These are phyloP conservation scores for Fomitopsis betulina DNA, from an alignment of 1,284 basidiomycete genomes.

Conservation along the genomic window DNA sequence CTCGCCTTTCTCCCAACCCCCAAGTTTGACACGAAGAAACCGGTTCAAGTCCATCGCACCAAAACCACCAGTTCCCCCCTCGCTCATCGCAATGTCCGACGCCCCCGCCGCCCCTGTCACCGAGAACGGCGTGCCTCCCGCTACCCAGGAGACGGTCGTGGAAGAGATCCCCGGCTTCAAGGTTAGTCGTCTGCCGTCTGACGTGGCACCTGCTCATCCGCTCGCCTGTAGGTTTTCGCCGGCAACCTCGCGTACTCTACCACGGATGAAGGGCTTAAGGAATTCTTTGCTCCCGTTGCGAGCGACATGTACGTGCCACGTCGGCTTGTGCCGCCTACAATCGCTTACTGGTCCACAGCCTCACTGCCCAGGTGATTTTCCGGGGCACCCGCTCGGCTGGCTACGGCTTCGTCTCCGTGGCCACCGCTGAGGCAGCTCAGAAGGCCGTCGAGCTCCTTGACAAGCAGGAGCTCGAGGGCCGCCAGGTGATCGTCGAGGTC, in stretches of 20 bases:
- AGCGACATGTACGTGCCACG: constrained; percentile 70
- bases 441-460: constrained; percentile 84
- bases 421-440: constrained; percentile 77
- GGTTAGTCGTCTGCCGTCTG: constrained; percentile 35
- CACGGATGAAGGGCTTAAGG: constrained; percentile 86
- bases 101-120: constrained; percentile 76
- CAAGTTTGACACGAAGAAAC: constrained; percentile 78
- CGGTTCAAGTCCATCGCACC: constrained; percentile 68
- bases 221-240: constrained; percentile 64
- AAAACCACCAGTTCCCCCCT: constrained; percentile 48
- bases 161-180: constrained; percentile 76
- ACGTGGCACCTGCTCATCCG: constrained; percentile 25
- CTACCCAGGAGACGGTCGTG: constrained; percentile 57
- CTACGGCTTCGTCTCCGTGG: constrained; percentile 88
- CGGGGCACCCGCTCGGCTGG: constrained; percentile 81
- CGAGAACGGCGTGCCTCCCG: constrained; percentile 75
- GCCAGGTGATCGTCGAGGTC: constrained; percentile 82
- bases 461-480: constrained; percentile 84
- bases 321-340: constrained; percentile 12
- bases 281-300: constrained; percentile 80
- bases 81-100: constrained; percentile 70
- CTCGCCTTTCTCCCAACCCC: constrained; percentile 57
- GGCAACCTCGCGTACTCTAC: constrained; percentile 87
- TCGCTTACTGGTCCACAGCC: constrained; percentile 16
- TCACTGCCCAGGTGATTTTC: constrained; percentile 68